phyloP scores from a whole-genome alignment of 495 filamentous ascomycete species.

The Saxophila tyrrhenica region DNA sequence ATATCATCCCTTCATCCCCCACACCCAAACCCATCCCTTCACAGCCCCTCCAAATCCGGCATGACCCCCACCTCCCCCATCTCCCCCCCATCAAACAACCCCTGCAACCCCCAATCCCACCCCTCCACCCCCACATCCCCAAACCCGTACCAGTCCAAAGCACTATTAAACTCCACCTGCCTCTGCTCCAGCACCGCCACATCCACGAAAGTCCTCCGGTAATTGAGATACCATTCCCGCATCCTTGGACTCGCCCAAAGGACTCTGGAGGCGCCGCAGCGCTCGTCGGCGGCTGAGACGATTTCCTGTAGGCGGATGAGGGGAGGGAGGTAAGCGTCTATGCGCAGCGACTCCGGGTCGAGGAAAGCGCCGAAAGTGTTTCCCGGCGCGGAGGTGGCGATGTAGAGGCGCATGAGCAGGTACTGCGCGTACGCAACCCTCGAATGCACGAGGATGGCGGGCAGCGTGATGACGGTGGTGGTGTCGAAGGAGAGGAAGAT shows the following conservation, averaged over 20 bases:
- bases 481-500: conserved; percentile 1
- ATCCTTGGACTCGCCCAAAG: not conserved
- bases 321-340: not conserved
- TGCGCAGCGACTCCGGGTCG: not conserved
- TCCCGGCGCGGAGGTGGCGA: not conserved
- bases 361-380: conserved; percentile 6
- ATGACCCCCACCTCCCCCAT: too few relatives aligned
- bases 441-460: not conserved
- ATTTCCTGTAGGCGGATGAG: not conserved
- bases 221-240: not conserved
- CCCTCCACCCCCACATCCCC: too few relatives aligned
- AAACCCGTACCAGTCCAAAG: too few relatives aligned
- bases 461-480: not conserved
- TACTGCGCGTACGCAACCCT: not conserved
- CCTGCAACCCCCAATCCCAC: too few relatives aligned
- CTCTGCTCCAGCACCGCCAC: too few relatives aligned
- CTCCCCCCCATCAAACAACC: too few relatives aligned
- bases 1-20: too few relatives aligned
- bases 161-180: too few relatives aligned
- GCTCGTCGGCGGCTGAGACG: not conserved
- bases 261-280: not conserved
- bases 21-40: too few relatives aligned
- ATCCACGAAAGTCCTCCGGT: too few relatives aligned
- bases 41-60: too few relatives aligned
- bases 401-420: conserved; percentile 2